Base-by-base conservation (phyloP, 495 filamentous ascomycete genomes). In the Neurospora pannonica region DNA sequence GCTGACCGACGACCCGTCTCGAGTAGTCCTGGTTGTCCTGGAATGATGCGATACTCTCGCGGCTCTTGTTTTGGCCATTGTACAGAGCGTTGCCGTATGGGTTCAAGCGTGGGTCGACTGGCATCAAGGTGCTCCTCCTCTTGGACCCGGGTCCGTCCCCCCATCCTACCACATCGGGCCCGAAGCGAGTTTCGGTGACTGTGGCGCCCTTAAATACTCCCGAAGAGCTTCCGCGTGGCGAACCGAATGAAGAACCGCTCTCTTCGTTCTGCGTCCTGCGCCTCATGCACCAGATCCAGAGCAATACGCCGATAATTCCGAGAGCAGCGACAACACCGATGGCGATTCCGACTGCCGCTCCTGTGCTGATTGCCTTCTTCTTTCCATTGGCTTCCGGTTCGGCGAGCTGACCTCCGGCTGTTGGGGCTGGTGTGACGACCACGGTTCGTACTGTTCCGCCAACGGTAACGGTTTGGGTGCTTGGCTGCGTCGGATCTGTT, bases 1-100 rank as follows among this genome's bases (percentile, higher is more conserved):
- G 75, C 9, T 81, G 75, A 13, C 80, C 75, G n/a, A 79, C 75
- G 4, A 86, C 80, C 21, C 81, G 73, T 74, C 87, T 79, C 46
- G 87, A 88, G 73, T 88, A 89, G 72, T 89, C 87, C 31, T 86
- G 85, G 74, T 89, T 85, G 75, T 89, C 87, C 73, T 86, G 86
- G 4, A 89, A 78, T 5, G 87, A 88, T 70, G 84, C 82, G 75
- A 89, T 77, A 77, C 86, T 88, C 75, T 88, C 86, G 74, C 84
- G 84, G 75, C 86, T 87, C 75, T 85, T 84, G 71, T 85, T 87
- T 36, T 82, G 84, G 31, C 81, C 82, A 37, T 79, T 79, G 74
- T 87, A 88, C 0, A 88, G 81, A 17, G 83, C 84, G 43, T 78
- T 78, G 24, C 83, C 80, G 69, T 85, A 87, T 0, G 87, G 86